phyloP scores from a whole-genome alignment of 345 rosid species.

The Turnera subulata region DNA sequence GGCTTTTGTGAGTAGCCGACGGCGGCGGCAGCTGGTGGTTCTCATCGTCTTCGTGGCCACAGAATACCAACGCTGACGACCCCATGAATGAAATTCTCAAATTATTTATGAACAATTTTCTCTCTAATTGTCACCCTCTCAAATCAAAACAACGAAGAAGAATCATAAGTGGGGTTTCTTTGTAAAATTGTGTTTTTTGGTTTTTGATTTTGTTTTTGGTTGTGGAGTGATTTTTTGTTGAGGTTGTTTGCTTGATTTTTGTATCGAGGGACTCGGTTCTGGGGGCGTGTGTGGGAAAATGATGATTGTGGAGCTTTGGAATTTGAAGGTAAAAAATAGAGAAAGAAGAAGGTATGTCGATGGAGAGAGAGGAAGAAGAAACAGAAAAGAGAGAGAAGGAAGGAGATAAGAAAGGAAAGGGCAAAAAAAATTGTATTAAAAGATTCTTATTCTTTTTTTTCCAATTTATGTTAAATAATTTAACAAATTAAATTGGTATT shows the following conservation, averaged over 20 bases:
- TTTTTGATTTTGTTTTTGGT: neutral
- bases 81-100: slow-evolving; percentile 49
- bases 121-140: too few relatives aligned
- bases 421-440: too few relatives aligned
- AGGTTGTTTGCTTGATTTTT: neutral
- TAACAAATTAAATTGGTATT: too few relatives aligned
- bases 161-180: too few relatives aligned
- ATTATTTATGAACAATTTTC: too few relatives aligned
- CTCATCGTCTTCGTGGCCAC: slow-evolving; percentile 79
- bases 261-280: neutral
- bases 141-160: too few relatives aligned
- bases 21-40: slow-evolving; percentile 24
- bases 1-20: slow-evolving; percentile 69
- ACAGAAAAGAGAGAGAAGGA: too few relatives aligned
- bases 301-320: neutral
- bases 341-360: slow-evolving; percentile 15
- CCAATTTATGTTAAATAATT: too few relatives aligned
- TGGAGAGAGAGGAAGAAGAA: too few relatives aligned
- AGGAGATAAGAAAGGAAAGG: too few relatives aligned
- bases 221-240: neutral
- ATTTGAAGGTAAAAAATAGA: neutral
- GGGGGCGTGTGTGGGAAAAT: neutral
- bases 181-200: too few relatives aligned
- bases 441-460: too few relatives aligned
- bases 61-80: slow-evolving; percentile 63